Base-by-base conservation (phyloP, 2,329 filamentous ascomycete species). In the Claviceps capensis region DNA sequence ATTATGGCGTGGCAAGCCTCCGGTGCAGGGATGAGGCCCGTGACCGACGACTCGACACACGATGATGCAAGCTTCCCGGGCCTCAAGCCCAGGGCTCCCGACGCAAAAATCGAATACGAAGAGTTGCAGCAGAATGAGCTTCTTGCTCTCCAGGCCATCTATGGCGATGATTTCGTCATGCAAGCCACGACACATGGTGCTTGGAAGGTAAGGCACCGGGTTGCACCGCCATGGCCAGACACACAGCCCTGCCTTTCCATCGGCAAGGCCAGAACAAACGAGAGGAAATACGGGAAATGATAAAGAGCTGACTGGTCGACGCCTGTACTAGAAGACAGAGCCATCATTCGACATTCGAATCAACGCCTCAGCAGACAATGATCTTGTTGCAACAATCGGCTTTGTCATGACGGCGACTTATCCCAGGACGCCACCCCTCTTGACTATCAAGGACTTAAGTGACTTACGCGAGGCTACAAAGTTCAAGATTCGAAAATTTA, bases 351-450 rank as follows among this genome's bases (percentile, higher is more conserved):
- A 87, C 58, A 82, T 97, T 50, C 80, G 77, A 50, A 75, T 97
- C 56, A 88, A 81, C 61, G 78, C 88, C 9, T 81, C 81, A 4
- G 83, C 81, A 0, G 85, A 93, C 61, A 76, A 81, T 40, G 83
- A 89, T 48, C 78, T 88, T 54, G 76, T 76, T 26, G 74, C 89
- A 41, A 81, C 80, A 2, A 69, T 97, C n/a, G 76, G 79, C 47
- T 88, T 94, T 50, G 83, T 86, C 52, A 73, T 97, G 58, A 93
- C 88, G 8, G 86, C 89, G 6, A 95, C 90, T 0, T 97, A 97
- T 65, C 93, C 91, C 4, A 95, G 88, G 63, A 86, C 88, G 1
- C 72, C 82, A 1, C 90, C 90, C 1, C 71, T 88, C 11, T 69
- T 95, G 14, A 81, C 77, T 4, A 63, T 94, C 45, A 83, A 86